Evolutionary conservation across 805 yeast species (phyloP).

Genomic region (Suhomyces kilbournensis): DNA sequence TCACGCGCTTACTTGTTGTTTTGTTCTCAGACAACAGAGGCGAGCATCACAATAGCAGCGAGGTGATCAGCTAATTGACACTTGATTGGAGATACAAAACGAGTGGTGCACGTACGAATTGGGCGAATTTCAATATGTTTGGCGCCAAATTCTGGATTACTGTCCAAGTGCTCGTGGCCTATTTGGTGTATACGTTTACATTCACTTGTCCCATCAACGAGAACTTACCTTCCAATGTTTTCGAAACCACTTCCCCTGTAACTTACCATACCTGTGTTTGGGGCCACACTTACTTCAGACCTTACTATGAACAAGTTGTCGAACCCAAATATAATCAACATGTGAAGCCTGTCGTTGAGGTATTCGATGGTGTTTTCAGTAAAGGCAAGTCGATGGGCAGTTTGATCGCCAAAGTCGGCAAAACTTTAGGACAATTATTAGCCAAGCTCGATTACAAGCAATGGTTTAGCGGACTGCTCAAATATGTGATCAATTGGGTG

Average conservation of each 20-base stretch:
- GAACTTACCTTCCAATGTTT: background rate
- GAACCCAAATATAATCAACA: background rate
- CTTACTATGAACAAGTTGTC: background rate
- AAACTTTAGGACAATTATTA: background rate
- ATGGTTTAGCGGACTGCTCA: background rate
- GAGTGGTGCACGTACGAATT: background rate
- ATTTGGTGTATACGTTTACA: conserved; percentile 5
- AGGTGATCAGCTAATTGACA: background rate
- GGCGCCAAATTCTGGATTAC: conserved; percentile 1
- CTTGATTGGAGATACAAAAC: background rate
- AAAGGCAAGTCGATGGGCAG: background rate
- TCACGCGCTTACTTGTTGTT: background rate
- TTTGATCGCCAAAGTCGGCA: background rate
- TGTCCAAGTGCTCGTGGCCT: background rate
- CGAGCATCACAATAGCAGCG: background rate
- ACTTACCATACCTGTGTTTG: conserved; percentile 8
- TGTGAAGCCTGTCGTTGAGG: background rate
- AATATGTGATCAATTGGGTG: background rate
- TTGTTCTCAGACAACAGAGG: background rate
- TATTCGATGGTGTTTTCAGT: background rate
- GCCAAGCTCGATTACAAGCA: background rate
- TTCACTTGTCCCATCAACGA: conserved; percentile 5
- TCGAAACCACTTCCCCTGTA: conserved; percentile 1
- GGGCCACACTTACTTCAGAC: conserved; percentile 6
- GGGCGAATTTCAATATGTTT: background rate